Evolutionary conservation across 352 stramenopile species (phyloP).

Genomic region (Phytophthora hibernalis): DNA sequence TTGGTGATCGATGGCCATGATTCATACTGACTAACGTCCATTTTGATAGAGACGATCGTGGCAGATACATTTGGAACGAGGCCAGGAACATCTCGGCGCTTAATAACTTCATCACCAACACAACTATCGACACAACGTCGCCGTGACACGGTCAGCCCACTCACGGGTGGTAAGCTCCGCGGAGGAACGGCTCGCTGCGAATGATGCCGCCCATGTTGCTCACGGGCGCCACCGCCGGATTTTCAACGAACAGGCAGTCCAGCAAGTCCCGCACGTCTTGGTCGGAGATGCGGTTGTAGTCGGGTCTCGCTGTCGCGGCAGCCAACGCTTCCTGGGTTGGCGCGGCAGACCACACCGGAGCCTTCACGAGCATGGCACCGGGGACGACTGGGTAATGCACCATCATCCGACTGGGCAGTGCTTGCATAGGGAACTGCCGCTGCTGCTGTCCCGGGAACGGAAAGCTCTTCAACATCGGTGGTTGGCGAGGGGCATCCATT

Average conservation of each 20-base stretch:
- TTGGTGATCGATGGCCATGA: slow-evolving; percentile 12
- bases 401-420: slow-evolving; percentile 17
- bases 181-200: slow-evolving; percentile 36
- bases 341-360: slow-evolving; percentile 26
- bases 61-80: slow-evolving; percentile 27
- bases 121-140: slow-evolving; percentile 20
- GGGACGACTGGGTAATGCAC: slow-evolving; percentile 33
- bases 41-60: background rate
- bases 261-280: slow-evolving; percentile 50
- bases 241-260: slow-evolving; percentile 48
- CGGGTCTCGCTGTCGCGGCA: slow-evolving; percentile 10
- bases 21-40: slow-evolving; percentile 7
- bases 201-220: slow-evolving; percentile 39
- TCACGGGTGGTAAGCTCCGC: slow-evolving; percentile 39
- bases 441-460: slow-evolving; percentile 27
- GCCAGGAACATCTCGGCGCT: slow-evolving; percentile 17
- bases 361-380: slow-evolving; percentile 35
- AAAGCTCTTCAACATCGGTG: slow-evolving; percentile 29
- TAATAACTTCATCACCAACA: slow-evolving; percentile 37
- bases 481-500: slow-evolving; percentile 17
- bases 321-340: slow-evolving; percentile 13
- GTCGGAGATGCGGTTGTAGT: slow-evolving; percentile 43
- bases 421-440: slow-evolving; percentile 28
- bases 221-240: slow-evolving; percentile 25
- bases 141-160: slow-evolving; percentile 11